Conservation (phyloP, 352 stramenopile genomes). For the Globisporangium takayamanum region DNA sequence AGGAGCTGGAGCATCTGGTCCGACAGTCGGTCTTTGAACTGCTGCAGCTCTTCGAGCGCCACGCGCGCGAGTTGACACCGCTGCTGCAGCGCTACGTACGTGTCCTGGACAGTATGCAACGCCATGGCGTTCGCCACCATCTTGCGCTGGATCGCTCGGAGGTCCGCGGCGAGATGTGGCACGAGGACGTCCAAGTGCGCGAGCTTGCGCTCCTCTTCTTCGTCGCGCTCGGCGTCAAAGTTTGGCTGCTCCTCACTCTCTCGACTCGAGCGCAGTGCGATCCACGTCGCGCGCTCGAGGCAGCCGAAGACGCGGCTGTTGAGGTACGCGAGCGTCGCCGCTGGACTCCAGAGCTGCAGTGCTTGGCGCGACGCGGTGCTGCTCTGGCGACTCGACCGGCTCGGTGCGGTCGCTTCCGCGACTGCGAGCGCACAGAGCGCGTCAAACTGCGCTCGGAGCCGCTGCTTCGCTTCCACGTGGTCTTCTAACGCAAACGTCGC, state of each 20-base stretch:
- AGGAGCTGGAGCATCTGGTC: conserved; percentile 80
- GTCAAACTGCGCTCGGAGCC: conserved; percentile 40
- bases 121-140: conserved; percentile 37
- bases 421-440: conserved; percentile 37
- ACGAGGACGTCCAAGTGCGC: conserved; percentile 63
- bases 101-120: conserved; percentile 26
- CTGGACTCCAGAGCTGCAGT: conserved; percentile 25
- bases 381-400: conserved; percentile 1
- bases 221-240: conserved; percentile 24
- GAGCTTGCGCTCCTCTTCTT: conserved; percentile 42
- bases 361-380: neutral
- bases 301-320: conserved; percentile 54
- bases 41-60: conserved; percentile 58
- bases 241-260: conserved; percentile 14
- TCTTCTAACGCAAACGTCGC: conserved; percentile 60
- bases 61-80: conserved; percentile 52
- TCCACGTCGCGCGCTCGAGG: conserved; percentile 39
- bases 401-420: conserved; percentile 32
- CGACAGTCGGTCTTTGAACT: conserved; percentile 68
- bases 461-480: conserved; percentile 30
- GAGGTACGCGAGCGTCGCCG: conserved; percentile 41
- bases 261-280: conserved; percentile 16
- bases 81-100: conserved; percentile 31
- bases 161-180: conserved; percentile 37
- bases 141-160: conserved; percentile 43